Conservation (phyloP, 1,284 basidiomycete species). For the Moesziomyces sp. region DNA sequence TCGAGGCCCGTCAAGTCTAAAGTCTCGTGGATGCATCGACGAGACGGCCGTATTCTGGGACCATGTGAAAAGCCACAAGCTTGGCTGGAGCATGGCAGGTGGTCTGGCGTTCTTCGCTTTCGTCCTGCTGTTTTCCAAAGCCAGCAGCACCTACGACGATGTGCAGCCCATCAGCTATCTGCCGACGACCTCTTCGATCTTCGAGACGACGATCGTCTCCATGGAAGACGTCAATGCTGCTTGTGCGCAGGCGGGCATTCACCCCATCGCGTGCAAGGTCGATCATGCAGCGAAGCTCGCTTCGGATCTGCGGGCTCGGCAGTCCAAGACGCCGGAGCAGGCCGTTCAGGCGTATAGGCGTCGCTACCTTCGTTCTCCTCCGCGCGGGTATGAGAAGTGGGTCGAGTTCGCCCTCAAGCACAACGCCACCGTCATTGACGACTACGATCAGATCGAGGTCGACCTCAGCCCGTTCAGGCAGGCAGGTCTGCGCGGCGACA, state of each 20-base stretch:
- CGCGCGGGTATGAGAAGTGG: constrained; percentile 26
- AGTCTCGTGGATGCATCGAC: not conserved
- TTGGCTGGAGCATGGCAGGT: constrained; percentile 6
- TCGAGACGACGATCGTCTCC: not conserved
- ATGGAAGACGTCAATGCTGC: constrained; percentile 14
- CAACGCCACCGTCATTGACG: constrained; percentile 31
- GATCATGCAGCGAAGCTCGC: constrained; percentile 21
- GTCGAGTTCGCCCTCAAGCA: constrained; percentile 21
- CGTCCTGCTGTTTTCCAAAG: constrained; percentile 18
- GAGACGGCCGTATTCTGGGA: not conserved
- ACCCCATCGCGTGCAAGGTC: constrained; percentile 34
- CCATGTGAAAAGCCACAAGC: not conserved
- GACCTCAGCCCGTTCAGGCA: constrained; percentile 25
- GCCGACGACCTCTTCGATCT: constrained; percentile 8
- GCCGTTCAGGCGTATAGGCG: constrained; percentile 23
- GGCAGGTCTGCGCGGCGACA: constrained; percentile 15
- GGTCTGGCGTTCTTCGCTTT: constrained; percentile 15
- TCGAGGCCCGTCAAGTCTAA: not conserved
- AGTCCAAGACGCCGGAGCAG: constrained; percentile 17
- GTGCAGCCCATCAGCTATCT: constrained; percentile 5
- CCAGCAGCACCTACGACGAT: constrained; percentile 6
- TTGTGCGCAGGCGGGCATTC: constrained; percentile 8
- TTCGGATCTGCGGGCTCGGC: constrained; percentile 19
- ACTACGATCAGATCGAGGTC: constrained; percentile 35
- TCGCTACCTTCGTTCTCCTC: constrained; percentile 22